phyloP scores from a whole-genome alignment of 2,329 filamentous ascomycete species.

The Cryphonectria carpinicola region DNA sequence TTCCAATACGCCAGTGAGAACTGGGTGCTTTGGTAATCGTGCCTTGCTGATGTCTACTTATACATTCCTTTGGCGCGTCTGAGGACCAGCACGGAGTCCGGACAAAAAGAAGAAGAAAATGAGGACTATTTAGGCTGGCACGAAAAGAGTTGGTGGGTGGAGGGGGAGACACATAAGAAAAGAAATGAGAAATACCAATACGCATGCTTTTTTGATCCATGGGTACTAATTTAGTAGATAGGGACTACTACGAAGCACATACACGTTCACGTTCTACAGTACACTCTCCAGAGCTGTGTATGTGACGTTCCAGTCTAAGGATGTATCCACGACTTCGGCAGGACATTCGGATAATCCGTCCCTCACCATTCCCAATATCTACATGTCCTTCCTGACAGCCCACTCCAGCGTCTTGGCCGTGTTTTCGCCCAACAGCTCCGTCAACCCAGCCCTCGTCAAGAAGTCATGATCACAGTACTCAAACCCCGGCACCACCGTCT shows the following conservation, averaged over 20 bases:
- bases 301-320: neutral
- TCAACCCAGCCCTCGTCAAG: constrained; percentile 54
- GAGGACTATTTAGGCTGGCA: neutral
- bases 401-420: constrained; percentile 53
- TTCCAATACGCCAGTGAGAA: neutral
- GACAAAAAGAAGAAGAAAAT: neutral
- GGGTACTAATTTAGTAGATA: neutral
- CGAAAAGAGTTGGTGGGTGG: neutral
- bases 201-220: neutral
- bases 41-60: neutral
- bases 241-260: neutral
- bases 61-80: neutral
- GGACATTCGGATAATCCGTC: neutral
- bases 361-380: neutral
- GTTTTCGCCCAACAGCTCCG: constrained; percentile 55
- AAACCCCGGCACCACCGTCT: constrained; percentile 71
- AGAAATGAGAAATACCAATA: neutral
- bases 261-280: neutral
- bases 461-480: constrained; percentile 72
- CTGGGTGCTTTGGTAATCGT: neutral
- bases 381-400: constrained; percentile 41
- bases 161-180: neutral
- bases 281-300: neutral
- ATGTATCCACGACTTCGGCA: neutral
- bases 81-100: neutral